phyloP scores from a whole-genome alignment of 2,329 filamentous ascomycete species.

The Aspergillus terreus region DNA sequence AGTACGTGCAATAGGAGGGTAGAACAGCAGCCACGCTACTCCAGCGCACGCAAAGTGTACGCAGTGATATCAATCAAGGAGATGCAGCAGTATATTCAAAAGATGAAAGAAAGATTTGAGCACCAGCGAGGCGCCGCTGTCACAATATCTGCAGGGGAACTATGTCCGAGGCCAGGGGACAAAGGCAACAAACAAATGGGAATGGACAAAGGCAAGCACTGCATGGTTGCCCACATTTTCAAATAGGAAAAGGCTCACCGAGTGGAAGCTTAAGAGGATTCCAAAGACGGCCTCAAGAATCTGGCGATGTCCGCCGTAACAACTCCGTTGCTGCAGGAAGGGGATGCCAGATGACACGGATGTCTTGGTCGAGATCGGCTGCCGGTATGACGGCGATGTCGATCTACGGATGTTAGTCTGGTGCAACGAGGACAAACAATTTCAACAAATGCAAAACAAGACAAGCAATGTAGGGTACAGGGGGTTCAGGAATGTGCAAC shows the following conservation, averaged over 20 bases:
- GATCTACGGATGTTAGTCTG: constrained; percentile 16
- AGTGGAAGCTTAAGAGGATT: constrained; percentile 11
- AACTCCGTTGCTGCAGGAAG: constrained; percentile 9
- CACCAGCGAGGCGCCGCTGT: neutral
- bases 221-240: neutral
- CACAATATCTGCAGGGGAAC: neutral
- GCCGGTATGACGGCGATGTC: constrained; percentile 13
- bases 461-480: constrained; percentile 18
- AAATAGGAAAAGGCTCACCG: constrained; percentile 9
- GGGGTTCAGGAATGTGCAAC: constrained; percentile 16
- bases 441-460: constrained; percentile 5
- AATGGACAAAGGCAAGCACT: too few relatives aligned
- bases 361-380: constrained; percentile 7
- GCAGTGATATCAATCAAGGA: neutral
- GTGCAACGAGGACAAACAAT: constrained; percentile 12
- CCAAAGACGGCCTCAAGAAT: constrained; percentile 13
- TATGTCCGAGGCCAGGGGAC: neutral
- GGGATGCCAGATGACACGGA: constrained; percentile 10
- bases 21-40: neutral
- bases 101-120: too few relatives aligned
- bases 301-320: constrained; percentile 8
- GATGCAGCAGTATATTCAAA: neutral
- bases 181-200: neutral
- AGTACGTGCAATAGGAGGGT: neutral
- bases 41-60: neutral